These are phyloP conservation scores for Aspergillus sp. DNA, from an alignment of 2,329 filamentous ascomycete species.

Conservation along the genomic window DNA sequence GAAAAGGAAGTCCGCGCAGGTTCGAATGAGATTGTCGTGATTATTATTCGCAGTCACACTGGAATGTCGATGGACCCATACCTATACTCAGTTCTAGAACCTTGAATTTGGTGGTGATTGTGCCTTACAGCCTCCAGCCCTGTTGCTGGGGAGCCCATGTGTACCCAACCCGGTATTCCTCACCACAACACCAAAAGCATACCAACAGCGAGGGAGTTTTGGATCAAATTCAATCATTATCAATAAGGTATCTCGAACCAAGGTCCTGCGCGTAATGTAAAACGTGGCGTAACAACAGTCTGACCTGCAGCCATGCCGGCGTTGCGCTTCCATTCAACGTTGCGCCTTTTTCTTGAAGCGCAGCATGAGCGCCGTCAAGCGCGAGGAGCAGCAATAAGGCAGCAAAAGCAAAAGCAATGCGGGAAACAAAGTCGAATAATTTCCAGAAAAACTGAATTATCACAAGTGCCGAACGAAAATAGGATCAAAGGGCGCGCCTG, in stretches of 20 bases:
- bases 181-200: background rate
- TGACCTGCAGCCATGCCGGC: background rate
- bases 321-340: conserved; percentile 9
- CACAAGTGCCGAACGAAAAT: background rate
- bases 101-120: background rate
- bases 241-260: background rate
- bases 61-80: background rate
- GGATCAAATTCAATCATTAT: conserved; percentile 6
- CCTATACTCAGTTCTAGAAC: background rate
- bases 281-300: conserved; percentile 5
- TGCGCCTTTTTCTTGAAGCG: conserved; percentile 20
- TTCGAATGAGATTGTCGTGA: conserved; percentile 19
- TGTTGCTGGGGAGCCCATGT: background rate
- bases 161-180: background rate
- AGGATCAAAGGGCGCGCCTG: conserved; percentile 11
- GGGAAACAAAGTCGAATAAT: conserved; percentile 1
- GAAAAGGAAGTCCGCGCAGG: conserved; percentile 10
- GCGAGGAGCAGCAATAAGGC: background rate
- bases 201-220: background rate
- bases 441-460: background rate
- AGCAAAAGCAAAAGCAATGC: conserved; percentile 4
- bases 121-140: background rate
- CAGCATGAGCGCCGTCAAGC: background rate
- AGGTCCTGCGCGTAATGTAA: conserved; percentile 6
- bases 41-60: conserved; percentile 17